Percentiles rank a stretch among this genome's conserved stretches.
Conservation (phyloP, 169 alveolate species). For the Plasmodium fragile region DNA sequence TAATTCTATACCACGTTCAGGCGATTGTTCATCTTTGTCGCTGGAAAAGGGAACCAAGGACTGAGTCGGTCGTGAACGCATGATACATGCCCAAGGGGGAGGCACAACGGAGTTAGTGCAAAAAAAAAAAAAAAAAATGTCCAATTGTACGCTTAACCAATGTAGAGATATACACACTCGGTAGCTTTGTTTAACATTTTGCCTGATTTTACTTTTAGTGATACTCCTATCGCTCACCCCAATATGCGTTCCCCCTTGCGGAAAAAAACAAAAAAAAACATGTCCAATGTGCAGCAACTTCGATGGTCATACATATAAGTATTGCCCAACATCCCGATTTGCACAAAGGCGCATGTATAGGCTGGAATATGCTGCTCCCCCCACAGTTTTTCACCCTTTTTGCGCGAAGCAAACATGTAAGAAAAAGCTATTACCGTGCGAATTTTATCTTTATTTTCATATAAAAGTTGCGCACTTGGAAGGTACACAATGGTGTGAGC, state of each 20-base stretch:
- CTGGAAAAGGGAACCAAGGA: not conserved
- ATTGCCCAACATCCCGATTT: not conserved
- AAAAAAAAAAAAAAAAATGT: not conserved
- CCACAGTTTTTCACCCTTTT: not conserved
- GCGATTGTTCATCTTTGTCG: not conserved
- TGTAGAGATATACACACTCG: conserved; percentile 3
- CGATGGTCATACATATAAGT: not conserved
- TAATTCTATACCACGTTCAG: not conserved
- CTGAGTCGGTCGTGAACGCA: not conserved
- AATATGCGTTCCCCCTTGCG: not conserved
- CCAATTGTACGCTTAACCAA: not conserved
- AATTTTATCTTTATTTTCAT: not conserved
- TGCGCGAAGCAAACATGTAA: not conserved
- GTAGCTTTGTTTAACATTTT: not conserved
- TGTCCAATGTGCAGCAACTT: not conserved
- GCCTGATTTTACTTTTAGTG: not conserved
- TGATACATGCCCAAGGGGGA: not conserved
- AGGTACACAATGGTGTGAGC: not conserved
- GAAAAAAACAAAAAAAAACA: not conserved
- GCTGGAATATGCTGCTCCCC: not conserved
- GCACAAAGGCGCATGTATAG: not conserved
- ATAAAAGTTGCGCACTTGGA: not conserved
- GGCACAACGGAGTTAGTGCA: not conserved
- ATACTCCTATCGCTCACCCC: not conserved
- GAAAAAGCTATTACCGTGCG: not conserved